Evolutionary conservation across 1,284 basidiomycete genomes (phyloP), one percentile per base, ranked within the genome.

Genomic region (Gymnopus androsaceus): DNA sequence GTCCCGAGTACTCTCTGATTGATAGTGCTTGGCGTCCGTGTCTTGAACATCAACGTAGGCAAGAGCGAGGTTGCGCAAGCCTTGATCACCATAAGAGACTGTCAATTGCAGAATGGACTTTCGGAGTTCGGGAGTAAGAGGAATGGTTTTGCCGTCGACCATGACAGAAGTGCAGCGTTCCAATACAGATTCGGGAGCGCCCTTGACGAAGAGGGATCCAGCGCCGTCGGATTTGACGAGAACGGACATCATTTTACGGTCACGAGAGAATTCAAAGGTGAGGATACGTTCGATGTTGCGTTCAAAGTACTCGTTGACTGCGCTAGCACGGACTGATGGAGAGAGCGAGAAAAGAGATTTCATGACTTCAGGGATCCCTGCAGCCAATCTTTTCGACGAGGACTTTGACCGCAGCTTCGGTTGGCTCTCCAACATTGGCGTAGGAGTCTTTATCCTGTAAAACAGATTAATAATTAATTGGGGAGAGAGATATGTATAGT

Each of bases 191-290:
- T 99, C 96, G 2, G 95, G 96, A 0, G 96, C 97, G 45, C 97
- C 96, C 73, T 99, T 99, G 69, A 92, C 94, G 66, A 95, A 89
- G 2, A 96, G 77, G 17, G 87, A 80, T 34, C 86, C 85, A 4
- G 72, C 72, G 9, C 79, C 81, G 59, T 84, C 79, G 58, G 81
- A 73, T 59, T 76, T 81, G 48, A 92, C 87, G 47, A 98, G 84
- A 36, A 97, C 94, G 23, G 95, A 98, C 96, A 98, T 99, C 83
- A 95, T 95, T 76, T 98, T 99, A 70, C 96, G 91, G 72, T 99
- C 97, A 33, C 96, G 89, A 27, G 94, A 92, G 74, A 99, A 99
- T 71, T 98, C 96, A 68, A 99, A 95, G 2, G 95, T 98, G 61
- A 96, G 75, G 11, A 97, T 79, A 58, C 95, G 87, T 17, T 87